A percentile compares a stretch with the other conserved stretches of the same genome.
Conservation (phyloP, 768 basidiomycete species). For the Coprinellus micaceus region DNA sequence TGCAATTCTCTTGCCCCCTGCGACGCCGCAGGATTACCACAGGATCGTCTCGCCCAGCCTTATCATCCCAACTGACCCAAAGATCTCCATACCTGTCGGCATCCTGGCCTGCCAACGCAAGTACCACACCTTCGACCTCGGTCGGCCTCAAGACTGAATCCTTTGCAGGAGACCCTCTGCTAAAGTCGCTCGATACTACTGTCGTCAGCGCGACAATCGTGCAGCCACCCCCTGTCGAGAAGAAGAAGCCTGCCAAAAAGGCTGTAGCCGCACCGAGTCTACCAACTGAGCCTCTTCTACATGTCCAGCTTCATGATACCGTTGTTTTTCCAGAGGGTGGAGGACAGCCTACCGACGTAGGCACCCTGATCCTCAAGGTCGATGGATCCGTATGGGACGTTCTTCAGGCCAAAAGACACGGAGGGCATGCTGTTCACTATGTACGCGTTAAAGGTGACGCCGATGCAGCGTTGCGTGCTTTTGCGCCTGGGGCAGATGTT, state of each 20-base stretch:
- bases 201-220: slow-evolving; percentile 50
- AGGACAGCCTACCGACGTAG: slow-evolving; percentile 77
- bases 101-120: slow-evolving; percentile 77
- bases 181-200: slow-evolving; percentile 52
- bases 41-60: slow-evolving; percentile 60
- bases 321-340: slow-evolving; percentile 81
- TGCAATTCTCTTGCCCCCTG: slow-evolving; percentile 38
- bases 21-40: slow-evolving; percentile 58
- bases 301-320: slow-evolving; percentile 71
- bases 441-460: slow-evolving; percentile 41
- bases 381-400: slow-evolving; percentile 55
- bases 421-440: slow-evolving; percentile 75
- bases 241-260: slow-evolving; percentile 52
- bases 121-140: slow-evolving; percentile 6
- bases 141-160: too few species aligned
- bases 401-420: slow-evolving; percentile 61
- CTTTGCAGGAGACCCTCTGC: slow-evolving; percentile 74
- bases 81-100: slow-evolving; percentile 63
- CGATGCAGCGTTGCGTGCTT: slow-evolving; percentile 41
- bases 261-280: slow-evolving; percentile 46
- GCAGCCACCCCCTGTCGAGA: slow-evolving; percentile 35
- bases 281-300: slow-evolving; percentile 47
- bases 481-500: slow-evolving; percentile 51
- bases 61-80: slow-evolving; percentile 47
- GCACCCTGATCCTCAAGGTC: slow-evolving; percentile 43